A percentile compares a stretch with the other conserved stretches of the same genome.
phyloP scores from a whole-genome alignment of 2,329 filamentous ascomycete genomes.

The Fusarium torulosum region DNA sequence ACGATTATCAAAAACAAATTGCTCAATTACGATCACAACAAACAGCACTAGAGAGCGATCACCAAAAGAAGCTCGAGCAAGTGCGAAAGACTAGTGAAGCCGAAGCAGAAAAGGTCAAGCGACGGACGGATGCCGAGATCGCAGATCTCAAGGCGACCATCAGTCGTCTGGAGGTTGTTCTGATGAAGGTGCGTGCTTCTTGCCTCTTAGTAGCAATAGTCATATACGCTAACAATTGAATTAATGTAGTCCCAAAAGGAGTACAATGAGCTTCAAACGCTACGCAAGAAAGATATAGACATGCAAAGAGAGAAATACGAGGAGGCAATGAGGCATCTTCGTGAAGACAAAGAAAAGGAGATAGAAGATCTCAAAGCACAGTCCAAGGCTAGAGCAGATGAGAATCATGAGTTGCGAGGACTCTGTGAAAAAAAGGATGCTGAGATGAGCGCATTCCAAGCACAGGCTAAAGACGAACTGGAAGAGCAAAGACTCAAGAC shows the following conservation, averaged over 20 bases:
- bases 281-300: constrained; percentile 31
- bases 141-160: constrained; percentile 73
- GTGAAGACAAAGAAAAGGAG: constrained; percentile 61
- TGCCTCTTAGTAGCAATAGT: background rate
- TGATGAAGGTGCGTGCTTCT: constrained; percentile 65
- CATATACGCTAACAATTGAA: constrained; percentile 4
- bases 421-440: constrained; percentile 29
- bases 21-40: constrained; percentile 42
- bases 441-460: constrained; percentile 47
- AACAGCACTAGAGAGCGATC: constrained; percentile 48
- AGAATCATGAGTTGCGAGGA: constrained; percentile 22
- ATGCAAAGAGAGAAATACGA: constrained; percentile 30
- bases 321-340: constrained; percentile 11
- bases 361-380: constrained; percentile 45
- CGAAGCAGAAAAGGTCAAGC: constrained; percentile 63
- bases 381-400: constrained; percentile 24
- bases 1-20: constrained; percentile 47
- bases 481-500: constrained; percentile 38
- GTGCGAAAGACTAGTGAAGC: constrained; percentile 62
- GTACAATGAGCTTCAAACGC: constrained; percentile 43
- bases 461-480: constrained; percentile 36
- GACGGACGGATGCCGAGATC: constrained; percentile 69
- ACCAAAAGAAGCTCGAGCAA: constrained; percentile 60
- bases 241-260: constrained; percentile 69
- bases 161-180: constrained; percentile 70